Percentiles rank a stretch among this genome's conserved stretches.
Evolutionary conservation across 1,284 basidiomycete species (phyloP).

Genomic region (Ustilago vetiveriae): DNA sequence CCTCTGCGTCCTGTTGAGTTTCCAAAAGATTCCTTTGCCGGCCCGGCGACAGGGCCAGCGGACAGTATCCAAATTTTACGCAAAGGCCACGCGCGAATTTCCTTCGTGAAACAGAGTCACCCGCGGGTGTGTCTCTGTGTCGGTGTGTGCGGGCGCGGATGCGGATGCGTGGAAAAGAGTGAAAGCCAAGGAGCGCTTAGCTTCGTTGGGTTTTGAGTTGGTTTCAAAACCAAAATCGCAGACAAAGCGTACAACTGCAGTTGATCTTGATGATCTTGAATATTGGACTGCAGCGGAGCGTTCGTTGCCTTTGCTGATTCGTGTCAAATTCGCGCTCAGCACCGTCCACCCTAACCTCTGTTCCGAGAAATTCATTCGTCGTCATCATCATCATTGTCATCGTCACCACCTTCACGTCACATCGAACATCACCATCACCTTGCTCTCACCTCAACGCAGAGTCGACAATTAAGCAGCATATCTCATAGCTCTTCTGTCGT

Average conservation of each 20-base stretch:
- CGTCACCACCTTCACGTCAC: neutral
- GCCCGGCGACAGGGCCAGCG: neutral
- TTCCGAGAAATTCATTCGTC: neutral
- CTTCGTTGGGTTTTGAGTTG: neutral
- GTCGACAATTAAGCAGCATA: neutral
- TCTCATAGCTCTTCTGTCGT: neutral
- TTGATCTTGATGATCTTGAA: too few species aligned
- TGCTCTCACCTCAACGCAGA: too few species aligned
- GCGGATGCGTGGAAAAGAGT: neutral
- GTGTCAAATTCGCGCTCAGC: conserved; percentile 32
- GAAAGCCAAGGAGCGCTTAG: conserved; percentile 4
- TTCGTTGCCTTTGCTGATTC: too few species aligned
- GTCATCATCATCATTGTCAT: conserved; percentile 4
- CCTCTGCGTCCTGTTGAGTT: neutral
- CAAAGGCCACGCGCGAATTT: conserved; percentile 4
- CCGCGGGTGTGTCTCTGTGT: too few species aligned
- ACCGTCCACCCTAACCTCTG: conserved; percentile 11
- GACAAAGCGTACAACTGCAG: too few species aligned
- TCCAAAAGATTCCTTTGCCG: neutral
- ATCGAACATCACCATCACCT: conserved; percentile 2
- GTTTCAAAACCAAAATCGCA: too few species aligned
- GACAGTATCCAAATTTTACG: neutral
- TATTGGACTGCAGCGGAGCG: too few species aligned
- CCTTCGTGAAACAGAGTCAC: conserved; percentile 12
- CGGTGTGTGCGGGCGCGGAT: too few species aligned